Evolutionary conservation across 805 yeast genomes (phyloP), one percentile per base, ranked within the genome.

Genomic region (Saturnispora sekii): DNA sequence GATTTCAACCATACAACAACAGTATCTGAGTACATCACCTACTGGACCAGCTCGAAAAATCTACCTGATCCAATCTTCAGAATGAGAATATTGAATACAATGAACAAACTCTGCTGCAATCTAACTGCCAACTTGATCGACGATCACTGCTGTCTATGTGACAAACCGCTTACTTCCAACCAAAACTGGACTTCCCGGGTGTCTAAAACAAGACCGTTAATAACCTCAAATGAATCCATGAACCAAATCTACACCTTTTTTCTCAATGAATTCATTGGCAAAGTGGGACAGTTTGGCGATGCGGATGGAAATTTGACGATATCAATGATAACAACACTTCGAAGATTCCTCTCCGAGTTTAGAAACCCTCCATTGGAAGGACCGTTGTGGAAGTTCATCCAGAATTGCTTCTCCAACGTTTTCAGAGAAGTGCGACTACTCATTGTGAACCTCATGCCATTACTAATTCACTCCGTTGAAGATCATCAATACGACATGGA

Each of bases 361-460:
- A 67, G 72, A 41, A 75, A 81, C 0, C 78, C 79, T 4, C 54
- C 52, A 35, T 54, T 67, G 34, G 53, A 43, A 14, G 51, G 43
- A 51, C 61, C 45, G 10, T 17, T 67, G 5, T 76, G 75, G 60
- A 55, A 54, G 5, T 71, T 74, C 44, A 47, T 80, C 2, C 55
- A 67, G 35, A 47, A 51, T 3, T 64, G 71, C 15, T 63, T 77
- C 34, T 47, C 56, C 1, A 64, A 66, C n/a, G 59, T 58, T 7
- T 70, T 72, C 45, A 61, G 90, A 51, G 81, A 78, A 47, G 67
- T 79, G 0, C 59, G 90, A 40, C 47, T 81, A 2, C 53, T 77
- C 4, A 67, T 78, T 2, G 66, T 75, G 0, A 69, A 78, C 47
- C 52, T 78, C 0, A 37, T 50, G 3, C 84, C 88, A 0, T 56